Evolutionary conservation across 768 basidiomycete species (phyloP).

Genomic region (Tephrocybe sp.): DNA sequence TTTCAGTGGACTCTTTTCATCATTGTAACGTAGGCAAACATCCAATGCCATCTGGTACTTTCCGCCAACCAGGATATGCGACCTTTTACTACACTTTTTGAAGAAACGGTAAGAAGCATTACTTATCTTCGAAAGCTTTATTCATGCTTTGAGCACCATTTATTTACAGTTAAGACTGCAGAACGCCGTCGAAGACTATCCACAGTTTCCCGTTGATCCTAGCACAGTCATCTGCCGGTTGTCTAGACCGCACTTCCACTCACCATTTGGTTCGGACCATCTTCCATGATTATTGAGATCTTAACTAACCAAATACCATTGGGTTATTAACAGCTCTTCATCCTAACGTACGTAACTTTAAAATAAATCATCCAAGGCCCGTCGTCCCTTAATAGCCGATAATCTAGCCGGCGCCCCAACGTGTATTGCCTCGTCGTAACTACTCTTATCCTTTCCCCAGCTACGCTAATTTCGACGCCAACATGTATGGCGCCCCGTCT

Average conservation of each 20-base stretch:
- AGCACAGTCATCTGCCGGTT: slow-evolving; percentile 38
- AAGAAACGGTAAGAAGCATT: slow-evolving; percentile 36
- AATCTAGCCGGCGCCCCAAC: slow-evolving; percentile 16
- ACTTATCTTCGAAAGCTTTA: neutral
- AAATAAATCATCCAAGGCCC: slow-evolving; percentile 7
- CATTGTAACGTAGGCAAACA: slow-evolving; percentile 37
- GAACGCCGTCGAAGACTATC: slow-evolving; percentile 33
- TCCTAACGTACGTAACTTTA: slow-evolving; percentile 31
- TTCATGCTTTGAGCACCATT: slow-evolving; percentile 10
- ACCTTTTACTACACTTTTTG: slow-evolving; percentile 44
- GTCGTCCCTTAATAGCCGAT: slow-evolving; percentile 13
- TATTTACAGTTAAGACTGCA: slow-evolving; percentile 35
- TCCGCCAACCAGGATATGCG: slow-evolving; percentile 43
- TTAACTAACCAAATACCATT: slow-evolving; percentile 4
- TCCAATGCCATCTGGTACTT: slow-evolving; percentile 59
- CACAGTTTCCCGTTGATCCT: slow-evolving; percentile 40
- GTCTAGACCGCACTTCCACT: slow-evolving; percentile 28
- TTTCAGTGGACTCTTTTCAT: neutral
- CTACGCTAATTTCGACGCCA: slow-evolving; percentile 7
- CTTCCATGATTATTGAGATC: slow-evolving; percentile 5
- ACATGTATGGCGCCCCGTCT: slow-evolving; percentile 7
- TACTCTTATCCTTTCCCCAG: slow-evolving; percentile 31
- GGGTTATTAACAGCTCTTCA: slow-evolving; percentile 13
- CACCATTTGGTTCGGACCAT: slow-evolving; percentile 24
- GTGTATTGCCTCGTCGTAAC: slow-evolving; percentile 26